Conservation (phyloP, 768 basidiomycete genomes). For the Cystofilobasidium ferigula region DNA sequence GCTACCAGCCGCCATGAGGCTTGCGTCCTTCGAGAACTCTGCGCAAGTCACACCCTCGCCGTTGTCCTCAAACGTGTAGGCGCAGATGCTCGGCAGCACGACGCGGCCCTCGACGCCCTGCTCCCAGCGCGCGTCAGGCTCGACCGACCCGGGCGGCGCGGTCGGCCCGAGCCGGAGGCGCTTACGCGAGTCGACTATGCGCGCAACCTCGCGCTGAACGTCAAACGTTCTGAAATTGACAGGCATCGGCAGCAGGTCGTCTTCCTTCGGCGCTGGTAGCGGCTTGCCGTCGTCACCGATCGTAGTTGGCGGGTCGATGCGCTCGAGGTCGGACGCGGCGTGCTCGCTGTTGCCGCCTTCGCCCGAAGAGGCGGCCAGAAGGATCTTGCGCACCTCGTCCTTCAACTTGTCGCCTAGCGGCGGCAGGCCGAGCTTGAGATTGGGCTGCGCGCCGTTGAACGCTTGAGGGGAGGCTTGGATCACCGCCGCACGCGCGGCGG, state of each 20-base stretch:
- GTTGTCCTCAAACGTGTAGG: conserved; percentile 87
- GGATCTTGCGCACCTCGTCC: conserved; percentile 62
- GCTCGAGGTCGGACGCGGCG: conserved; percentile 13
- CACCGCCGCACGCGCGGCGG: background rate
- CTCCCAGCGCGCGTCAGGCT: background rate
- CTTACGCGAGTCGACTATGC: conserved; percentile 78
- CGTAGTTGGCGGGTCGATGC: conserved; percentile 7
- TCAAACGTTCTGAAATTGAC: conserved; percentile 72
- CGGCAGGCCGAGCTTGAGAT: conserved; percentile 72
- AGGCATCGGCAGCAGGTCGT: conserved; percentile 71
- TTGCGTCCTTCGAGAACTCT: conserved; percentile 79
- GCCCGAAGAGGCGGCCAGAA: too few species aligned
- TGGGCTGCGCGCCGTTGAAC: conserved; percentile 59
- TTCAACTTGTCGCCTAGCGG: conserved; percentile 70
- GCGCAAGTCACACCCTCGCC: conserved; percentile 82
- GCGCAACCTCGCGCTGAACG: conserved; percentile 79
- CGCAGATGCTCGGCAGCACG: conserved; percentile 81
- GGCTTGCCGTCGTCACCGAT: conserved; percentile 41
- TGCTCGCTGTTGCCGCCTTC: conserved; percentile 40
- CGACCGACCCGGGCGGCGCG: background rate
- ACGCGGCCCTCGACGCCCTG: conserved; percentile 30
- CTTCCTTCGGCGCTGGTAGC: conserved; percentile 49
- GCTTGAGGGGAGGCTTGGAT: conserved; percentile 50
- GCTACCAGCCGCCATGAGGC: conserved; percentile 88
- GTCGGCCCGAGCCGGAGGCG: conserved; percentile 78